Base-by-base conservation (phyloP, 1,284 basidiomycete species). In the Cutaneotrichosporon sp. region DNA sequence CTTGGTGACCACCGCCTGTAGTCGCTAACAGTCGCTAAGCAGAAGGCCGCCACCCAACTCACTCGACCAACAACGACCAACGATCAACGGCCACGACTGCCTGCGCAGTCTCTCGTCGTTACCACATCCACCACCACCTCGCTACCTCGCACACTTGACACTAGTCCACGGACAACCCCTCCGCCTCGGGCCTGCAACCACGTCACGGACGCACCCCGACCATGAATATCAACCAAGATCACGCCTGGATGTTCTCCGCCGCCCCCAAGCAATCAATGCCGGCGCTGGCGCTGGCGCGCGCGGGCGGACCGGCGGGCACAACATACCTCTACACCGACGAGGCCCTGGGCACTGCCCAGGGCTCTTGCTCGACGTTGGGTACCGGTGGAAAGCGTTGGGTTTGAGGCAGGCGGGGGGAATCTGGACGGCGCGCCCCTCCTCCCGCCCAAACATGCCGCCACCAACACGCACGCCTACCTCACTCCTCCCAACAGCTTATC, bases 381-480 rank as follows among this genome's bases (percentile, higher is more conserved):
- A 66, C 68, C 57, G 71, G 71, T 46, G 67, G 65, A 49, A 60
- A 67, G 62, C 72, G 65, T 69, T 75, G 74, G 74, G 67, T 74
- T 74, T 75, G 74, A 75, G 65, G 72, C 68, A 61, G 66, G 72
- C 70, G 72, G 71, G 70, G 72, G 72, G 70, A 73, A 32, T 19
- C 20, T 26, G 22, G 47, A 44, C 35, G 43, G 50, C 43, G 22
- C 43, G n/a, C n/a, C n/a, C 43, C 32, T 14, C 45, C 51, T 35
- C 24, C 46, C 52, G 46, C 46, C 51, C 20, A 33, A 16, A 9
- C 27, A 19, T 17, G 17, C 32, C 16, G 19, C 45, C 44, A 26
- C 33, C 20, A 29, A 16, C 35, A 26, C 25, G 14, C 24, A 46
- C 12, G 19, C 20, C 45, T 32, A 41, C 39, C 45, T 42, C 19